Evolutionary conservation across 1,284 basidiomycete species (phyloP).

Genomic region (Cryptococcus deneoformans): DNA sequence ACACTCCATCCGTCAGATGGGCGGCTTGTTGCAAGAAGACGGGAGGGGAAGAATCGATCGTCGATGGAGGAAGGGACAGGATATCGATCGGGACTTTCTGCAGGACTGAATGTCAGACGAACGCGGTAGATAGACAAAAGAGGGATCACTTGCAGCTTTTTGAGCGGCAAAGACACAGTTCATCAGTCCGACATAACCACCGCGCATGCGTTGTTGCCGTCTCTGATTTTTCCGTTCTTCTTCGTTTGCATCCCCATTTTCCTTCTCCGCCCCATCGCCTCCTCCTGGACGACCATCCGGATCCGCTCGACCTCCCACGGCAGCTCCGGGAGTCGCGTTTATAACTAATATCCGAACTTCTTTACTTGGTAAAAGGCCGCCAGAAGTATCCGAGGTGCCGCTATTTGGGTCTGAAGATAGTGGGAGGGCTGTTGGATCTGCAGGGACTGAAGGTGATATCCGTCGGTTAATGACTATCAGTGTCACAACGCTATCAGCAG

Average conservation of each 20-base stretch:
- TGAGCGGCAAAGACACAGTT: conserved; percentile 99
- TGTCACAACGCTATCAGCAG: not conserved
- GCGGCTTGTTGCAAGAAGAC: conserved; percentile 98
- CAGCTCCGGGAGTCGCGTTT: conserved; percentile 70
- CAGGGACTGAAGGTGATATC: conserved; percentile 45
- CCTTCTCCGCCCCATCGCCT: conserved; percentile 18
- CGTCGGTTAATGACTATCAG: conserved; percentile 77
- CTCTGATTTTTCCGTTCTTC: not conserved
- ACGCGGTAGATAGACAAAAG: not conserved
- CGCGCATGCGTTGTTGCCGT: conserved; percentile 34
- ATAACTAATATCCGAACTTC: conserved; percentile 87
- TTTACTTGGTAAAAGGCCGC: conserved; percentile 21
- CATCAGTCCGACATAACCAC: conserved; percentile 83
- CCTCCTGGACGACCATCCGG: not conserved
- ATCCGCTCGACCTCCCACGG: conserved; percentile 5
- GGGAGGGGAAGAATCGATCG: conserved; percentile 60
- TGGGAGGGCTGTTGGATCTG: conserved; percentile 15
- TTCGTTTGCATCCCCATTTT: conserved; percentile 11
- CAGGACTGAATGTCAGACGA: not conserved
- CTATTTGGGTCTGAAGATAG: no score
- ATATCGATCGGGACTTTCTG: conserved; percentile 96
- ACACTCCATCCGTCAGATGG: conserved; percentile 90
- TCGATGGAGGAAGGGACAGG: conserved; percentile 76
- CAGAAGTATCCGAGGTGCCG: no score
- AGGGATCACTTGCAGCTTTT: conserved; percentile 65